Percentiles rank a stretch among this genome's conserved stretches.
Conservation (phyloP, 1,284 basidiomycete species). For the Boletus sp. region DNA sequence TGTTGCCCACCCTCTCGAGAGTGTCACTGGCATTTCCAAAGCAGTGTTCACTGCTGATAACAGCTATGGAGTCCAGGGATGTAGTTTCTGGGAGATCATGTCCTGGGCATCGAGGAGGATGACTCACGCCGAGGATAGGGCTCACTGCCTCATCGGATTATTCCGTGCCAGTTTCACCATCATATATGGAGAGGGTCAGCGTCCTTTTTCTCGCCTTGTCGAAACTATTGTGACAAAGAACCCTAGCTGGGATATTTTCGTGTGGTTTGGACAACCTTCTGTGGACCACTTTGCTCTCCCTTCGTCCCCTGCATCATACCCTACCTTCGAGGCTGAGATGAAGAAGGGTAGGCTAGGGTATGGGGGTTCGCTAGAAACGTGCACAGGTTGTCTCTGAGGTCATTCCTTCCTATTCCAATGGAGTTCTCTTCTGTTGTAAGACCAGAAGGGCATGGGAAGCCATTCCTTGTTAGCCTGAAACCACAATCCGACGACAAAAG, state of each 20-base stretch:
- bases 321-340: neutral
- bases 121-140: constrained; percentile 13
- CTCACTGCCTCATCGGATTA: constrained; percentile 17
- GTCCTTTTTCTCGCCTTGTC: constrained; percentile 13
- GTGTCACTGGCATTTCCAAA: neutral
- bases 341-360: constrained; percentile 2
- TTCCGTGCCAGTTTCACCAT: constrained; percentile 12
- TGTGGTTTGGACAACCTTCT: constrained; percentile 15
- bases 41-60: constrained; percentile 4
- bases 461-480: neutral
- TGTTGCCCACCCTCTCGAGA: neutral
- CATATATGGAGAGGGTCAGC: constrained; percentile 13
- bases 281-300: constrained; percentile 15
- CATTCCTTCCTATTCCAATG: constrained; percentile 1
- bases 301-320: constrained; percentile 9
- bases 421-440: neutral
- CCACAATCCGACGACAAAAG: neutral
- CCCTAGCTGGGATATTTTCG: constrained; percentile 15
- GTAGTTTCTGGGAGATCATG: constrained; percentile 16
- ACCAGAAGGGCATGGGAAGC: neutral
- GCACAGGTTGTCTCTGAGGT: neutral
- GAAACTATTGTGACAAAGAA: constrained; percentile 4
- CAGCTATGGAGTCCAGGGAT: constrained; percentile 6
- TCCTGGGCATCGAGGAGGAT: constrained; percentile 22
- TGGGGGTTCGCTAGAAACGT: neutral